Percentiles rank a stretch among this genome's conserved stretches.
Evolutionary conservation across 2,329 filamentous ascomycete species (phyloP).

Genomic region (Fusarium nematophilum): DNA sequence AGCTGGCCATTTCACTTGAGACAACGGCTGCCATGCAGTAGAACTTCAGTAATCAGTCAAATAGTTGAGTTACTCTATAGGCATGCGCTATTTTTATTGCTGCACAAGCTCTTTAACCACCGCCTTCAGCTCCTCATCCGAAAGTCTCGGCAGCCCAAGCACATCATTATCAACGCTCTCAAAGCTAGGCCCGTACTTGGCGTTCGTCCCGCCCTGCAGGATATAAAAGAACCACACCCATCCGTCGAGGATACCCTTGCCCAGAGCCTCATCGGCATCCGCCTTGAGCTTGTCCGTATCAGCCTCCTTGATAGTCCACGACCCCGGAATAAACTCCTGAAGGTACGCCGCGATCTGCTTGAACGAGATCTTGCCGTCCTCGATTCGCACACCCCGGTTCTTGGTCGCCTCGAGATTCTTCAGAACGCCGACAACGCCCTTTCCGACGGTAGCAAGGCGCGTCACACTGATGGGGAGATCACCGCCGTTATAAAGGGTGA

Average conservation of each 20-base stretch:
- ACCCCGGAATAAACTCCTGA: not conserved
- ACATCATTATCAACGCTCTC: slow-evolving; percentile 7
- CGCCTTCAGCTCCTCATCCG: not conserved
- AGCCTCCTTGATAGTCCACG: no score
- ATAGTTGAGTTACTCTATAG: no score
- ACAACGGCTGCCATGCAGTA: no score
- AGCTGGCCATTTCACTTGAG: no score
- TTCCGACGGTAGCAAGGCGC: not conserved
- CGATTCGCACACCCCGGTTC: not conserved
- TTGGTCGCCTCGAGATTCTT: slow-evolving; percentile 5
- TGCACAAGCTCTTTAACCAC: no score
- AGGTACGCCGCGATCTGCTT: not conserved
- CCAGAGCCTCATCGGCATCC: not conserved
- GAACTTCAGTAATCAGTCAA: no score
- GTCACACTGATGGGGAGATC: not conserved
- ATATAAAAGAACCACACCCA: slow-evolving; percentile 15
- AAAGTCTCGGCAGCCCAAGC: slow-evolving; percentile 3
- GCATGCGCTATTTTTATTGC: no score
- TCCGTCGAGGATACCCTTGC: not conserved
- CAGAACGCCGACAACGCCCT: slow-evolving; percentile 9
- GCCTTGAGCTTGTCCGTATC: no score
- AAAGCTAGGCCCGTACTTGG: slow-evolving; percentile 6
- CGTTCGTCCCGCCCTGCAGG: slow-evolving; percentile 10
- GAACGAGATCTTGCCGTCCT: slow-evolving; percentile 10
- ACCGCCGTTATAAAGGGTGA: not conserved